These are phyloP conservation scores for Coemansia sp. DNA, from an alignment of 192 early-diverging fungal genomes.

Conservation along the genomic window DNA sequence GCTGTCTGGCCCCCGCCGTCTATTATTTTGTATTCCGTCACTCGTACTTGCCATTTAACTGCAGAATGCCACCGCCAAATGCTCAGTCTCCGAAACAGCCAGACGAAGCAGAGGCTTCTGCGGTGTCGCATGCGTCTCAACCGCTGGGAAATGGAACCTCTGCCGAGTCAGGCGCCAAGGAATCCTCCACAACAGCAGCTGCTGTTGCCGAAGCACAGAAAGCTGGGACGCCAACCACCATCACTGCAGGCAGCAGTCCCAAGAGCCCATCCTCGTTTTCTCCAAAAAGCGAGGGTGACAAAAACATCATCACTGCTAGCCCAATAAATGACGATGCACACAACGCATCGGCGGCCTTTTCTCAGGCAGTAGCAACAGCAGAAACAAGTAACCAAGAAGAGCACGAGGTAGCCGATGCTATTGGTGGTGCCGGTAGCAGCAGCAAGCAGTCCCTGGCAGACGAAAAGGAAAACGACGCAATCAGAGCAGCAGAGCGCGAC, in stretches of 20 bases:
- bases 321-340: neutral
- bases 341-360: neutral
- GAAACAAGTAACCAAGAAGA: neutral
- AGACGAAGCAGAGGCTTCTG: neutral
- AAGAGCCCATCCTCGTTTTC: neutral
- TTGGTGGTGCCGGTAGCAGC: too few relatives aligned
- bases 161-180: neutral
- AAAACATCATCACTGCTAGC: neutral
- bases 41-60: too few relatives aligned
- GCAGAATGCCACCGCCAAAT: neutral
- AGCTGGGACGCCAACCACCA: neutral
- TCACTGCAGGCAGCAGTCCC: neutral
- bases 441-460: slow-evolving; percentile 3
- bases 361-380: slow-evolving; percentile 7
- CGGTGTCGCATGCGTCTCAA: neutral
- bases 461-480: slow-evolving; percentile 10
- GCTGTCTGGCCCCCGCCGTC: too few relatives aligned
- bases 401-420: neutral
- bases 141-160: neutral
- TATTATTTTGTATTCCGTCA: neutral
- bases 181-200: too few relatives aligned
- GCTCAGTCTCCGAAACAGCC: neutral
- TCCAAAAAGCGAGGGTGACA: neutral
- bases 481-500: slow-evolving; percentile 42
- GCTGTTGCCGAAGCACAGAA: neutral